Percentiles rank a stretch among this genome's conserved stretches.
Evolutionary conservation across 345 rosid species (phyloP).

Genomic region (Angophora floribunda): DNA sequence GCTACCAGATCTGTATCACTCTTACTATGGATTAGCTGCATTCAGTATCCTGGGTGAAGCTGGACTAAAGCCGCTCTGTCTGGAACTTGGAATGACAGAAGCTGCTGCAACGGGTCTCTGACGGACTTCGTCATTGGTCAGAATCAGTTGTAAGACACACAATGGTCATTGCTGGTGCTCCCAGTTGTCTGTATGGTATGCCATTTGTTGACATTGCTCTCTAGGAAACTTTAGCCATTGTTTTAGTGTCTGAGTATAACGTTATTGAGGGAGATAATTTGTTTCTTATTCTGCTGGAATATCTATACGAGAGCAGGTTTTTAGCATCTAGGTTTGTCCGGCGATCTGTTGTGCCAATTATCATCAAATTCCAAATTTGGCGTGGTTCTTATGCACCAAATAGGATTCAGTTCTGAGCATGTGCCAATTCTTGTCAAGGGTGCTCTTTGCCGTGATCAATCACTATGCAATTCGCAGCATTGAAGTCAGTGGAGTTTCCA

Average conservation of each 20-base stretch:
- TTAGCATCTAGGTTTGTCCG: not conserved
- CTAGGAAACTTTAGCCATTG: not conserved
- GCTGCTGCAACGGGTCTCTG: constrained; percentile 33
- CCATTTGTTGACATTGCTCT: not conserved
- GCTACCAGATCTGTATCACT: constrained; percentile 75
- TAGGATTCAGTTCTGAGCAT: not conserved
- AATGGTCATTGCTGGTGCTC: not conserved
- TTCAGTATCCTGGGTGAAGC: constrained; percentile 83
- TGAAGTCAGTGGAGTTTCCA: not conserved
- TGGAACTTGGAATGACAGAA: constrained; percentile 59
- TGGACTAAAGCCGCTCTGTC: constrained; percentile 41
- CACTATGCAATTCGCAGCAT: not conserved
- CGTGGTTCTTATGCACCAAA: not conserved
- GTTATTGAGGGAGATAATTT: not conserved
- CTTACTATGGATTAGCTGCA: constrained; percentile 75
- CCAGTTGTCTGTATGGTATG: not conserved
- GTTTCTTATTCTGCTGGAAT: not conserved
- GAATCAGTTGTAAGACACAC: not conserved
- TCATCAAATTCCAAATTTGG: not conserved
- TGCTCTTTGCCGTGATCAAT: not conserved
- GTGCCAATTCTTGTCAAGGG: not conserved
- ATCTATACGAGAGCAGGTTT: not conserved
- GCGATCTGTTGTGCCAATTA: not conserved
- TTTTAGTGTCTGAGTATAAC: not conserved
- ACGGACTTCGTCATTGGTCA: not conserved